Base-by-base conservation (phyloP, 1,284 basidiomycete species). In the Microbotryum lychnidis-dioicae region DNA sequence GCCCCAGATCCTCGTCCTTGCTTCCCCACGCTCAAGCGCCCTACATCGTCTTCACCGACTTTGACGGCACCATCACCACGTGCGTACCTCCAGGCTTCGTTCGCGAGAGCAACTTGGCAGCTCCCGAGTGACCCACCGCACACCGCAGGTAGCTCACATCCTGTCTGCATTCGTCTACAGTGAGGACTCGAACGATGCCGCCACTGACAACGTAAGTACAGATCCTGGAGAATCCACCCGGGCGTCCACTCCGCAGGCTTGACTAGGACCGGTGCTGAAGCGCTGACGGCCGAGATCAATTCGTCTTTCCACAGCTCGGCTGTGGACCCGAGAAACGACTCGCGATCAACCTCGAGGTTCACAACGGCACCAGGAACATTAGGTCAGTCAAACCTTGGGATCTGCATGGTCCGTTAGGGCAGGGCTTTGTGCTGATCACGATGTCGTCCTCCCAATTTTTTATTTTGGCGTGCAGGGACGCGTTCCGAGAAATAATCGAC, bases 41-140 rank as follows among this genome's bases (percentile, higher is more conserved):
- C 72, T 93, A 90, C 70, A 85, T 92, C 33, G 87, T 89, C 45
- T 79, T 93, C 50, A 88, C 89, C 58, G 90, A 94, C 76, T 93
- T 68, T 55, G 70, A 71, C 48, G 70, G 69, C 50, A 63, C 64
- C 1, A 62, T 62, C 61, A 65, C 57, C 42, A 51, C 89, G 89
- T 91, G 71, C 68, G 86, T 80, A 62, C 53, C 50, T n/a, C 53
- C 51, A 49, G 48, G 56, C n/a, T 58, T 47, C 29, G 50, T 47
- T 56, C 60, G 23, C 55, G 23, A 7, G 50, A 25, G 44, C 54
- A n/a, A 6, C 23, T 53, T 27, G 31, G 27, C 31, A 48, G 62
- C 23, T 6, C 4, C 54, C 29, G 48, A 44, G n/a, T 29, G 48
- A 54, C 53, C 61, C 21, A 54, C 31, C 27, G 27, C 27, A 27